These are phyloP conservation scores for Diplodia scrobiculata DNA, from an alignment of 2,329 filamentous ascomycete species.

Conservation along the genomic window DNA sequence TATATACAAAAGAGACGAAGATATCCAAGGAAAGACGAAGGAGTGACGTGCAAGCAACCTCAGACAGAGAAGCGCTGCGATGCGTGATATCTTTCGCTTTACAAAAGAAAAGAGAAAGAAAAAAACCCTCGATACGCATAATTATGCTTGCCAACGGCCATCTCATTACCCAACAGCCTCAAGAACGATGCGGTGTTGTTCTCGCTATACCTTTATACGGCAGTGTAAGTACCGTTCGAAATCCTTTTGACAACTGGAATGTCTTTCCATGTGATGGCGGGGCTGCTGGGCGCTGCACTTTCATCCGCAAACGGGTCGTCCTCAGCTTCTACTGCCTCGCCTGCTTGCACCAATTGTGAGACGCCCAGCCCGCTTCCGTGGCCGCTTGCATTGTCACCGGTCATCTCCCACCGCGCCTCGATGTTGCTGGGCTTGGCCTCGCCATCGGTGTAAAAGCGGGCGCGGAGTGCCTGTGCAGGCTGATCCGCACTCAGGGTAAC, in stretches of 20 bases:
- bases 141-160: constrained; percentile 15
- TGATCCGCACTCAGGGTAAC: constrained; percentile 64
- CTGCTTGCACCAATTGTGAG: constrained; percentile 47
- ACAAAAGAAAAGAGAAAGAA: neutral
- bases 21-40: neutral
- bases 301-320: constrained; percentile 74
- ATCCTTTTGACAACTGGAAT: constrained; percentile 44
- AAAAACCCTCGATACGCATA: constrained; percentile 6
- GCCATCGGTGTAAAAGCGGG: constrained; percentile 74
- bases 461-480: constrained; percentile 73
- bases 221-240: constrained; percentile 42
- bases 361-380: constrained; percentile 66
- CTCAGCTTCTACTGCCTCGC: constrained; percentile 48
- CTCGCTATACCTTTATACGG: constrained; percentile 16
- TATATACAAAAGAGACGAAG: constrained; percentile 22
- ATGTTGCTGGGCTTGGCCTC: constrained; percentile 72
- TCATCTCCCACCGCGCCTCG: constrained; percentile 80
- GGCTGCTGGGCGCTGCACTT: constrained; percentile 40
- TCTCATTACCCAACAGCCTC: constrained; percentile 21
- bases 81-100: constrained; percentile 26
- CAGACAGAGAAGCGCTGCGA: neutral
- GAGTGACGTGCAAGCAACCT: constrained; percentile 4
- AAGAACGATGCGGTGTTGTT: constrained; percentile 8
- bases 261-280: constrained; percentile 40
- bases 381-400: constrained; percentile 51